Percentiles rank a stretch among this genome's conserved stretches.
Evolutionary conservation across 345 rosid genomes (phyloP).

Genomic region (Heritiera fomes): DNA sequence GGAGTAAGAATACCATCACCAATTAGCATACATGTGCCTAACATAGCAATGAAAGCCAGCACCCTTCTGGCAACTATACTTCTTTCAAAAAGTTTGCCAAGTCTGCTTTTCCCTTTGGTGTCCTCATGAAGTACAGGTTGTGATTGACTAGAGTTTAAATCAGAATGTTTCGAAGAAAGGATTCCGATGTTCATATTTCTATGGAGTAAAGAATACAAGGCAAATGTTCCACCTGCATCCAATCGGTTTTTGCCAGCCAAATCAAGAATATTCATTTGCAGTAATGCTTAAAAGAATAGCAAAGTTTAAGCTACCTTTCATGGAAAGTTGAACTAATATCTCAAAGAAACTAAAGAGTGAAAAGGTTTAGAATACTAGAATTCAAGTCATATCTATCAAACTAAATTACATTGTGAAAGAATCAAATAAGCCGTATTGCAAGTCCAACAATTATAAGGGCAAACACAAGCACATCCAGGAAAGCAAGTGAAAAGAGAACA

Average conservation of each 20-base stretch:
- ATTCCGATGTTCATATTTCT: slow-evolving; percentile 63
- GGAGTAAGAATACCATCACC: slow-evolving; percentile 95
- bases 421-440: neutral
- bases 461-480: neutral
- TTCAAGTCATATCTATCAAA: neutral
- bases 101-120: slow-evolving; percentile 40
- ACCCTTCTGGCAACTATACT: slow-evolving; percentile 54
- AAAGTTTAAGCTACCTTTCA: neutral
- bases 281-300: neutral
- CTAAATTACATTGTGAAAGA: neutral
- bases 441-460: neutral
- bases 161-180: slow-evolving; percentile 39
- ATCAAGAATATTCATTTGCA: slow-evolving; percentile 1
- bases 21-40: slow-evolving; percentile 87
- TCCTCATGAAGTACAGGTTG: slow-evolving; percentile 25
- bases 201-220: slow-evolving; percentile 78
- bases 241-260: slow-evolving; percentile 6
- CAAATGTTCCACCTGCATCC: slow-evolving; percentile 84
- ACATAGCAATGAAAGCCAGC: slow-evolving; percentile 72
- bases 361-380: neutral
- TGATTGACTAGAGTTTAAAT: slow-evolving; percentile 25
- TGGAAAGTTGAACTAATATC: neutral
- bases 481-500: neutral
- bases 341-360: neutral
- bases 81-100: slow-evolving; percentile 56